Evolutionary conservation across 1,284 basidiomycete genomes (phyloP).

Genomic region (Microbotryomycetes sp.): DNA sequence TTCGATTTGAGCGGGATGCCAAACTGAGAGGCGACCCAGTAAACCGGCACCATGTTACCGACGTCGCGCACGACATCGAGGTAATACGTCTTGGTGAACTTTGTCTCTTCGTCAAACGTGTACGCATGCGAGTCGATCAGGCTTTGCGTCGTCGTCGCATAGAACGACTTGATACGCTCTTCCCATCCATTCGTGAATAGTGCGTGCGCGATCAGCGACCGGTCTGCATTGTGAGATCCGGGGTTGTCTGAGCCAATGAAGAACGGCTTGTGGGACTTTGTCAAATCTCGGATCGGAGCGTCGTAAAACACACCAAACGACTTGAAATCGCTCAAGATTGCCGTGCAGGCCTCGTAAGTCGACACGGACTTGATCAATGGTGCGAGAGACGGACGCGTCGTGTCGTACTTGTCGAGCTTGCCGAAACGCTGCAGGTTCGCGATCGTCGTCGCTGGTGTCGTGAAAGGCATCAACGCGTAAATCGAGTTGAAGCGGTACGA

Average conservation of each 20-base stretch:
- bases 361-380: slow-evolving; percentile 3
- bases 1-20: slow-evolving; percentile 59
- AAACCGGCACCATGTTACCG: neutral
- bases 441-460: slow-evolving; percentile 49
- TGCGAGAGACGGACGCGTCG: slow-evolving; percentile 2
- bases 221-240: slow-evolving; percentile 2
- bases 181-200: slow-evolving; percentile 15
- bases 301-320: slow-evolving; percentile 16
- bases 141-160: slow-evolving; percentile 34
- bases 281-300: slow-evolving; percentile 4
- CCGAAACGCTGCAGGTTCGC: slow-evolving; percentile 48
- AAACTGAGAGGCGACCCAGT: slow-evolving; percentile 44
- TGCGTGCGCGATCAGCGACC: slow-evolving; percentile 10
- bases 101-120: slow-evolving; percentile 48
- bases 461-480: slow-evolving; percentile 79
- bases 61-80: slow-evolving; percentile 67
- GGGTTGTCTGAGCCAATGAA: slow-evolving; percentile 7
- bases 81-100: slow-evolving; percentile 31
- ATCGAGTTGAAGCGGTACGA: slow-evolving; percentile 60
- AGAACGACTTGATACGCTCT: slow-evolving; percentile 14
- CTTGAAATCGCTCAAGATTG: slow-evolving; percentile 7
- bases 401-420: slow-evolving; percentile 25
- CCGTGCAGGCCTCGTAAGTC: neutral
- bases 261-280: slow-evolving; percentile 8
- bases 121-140: slow-evolving; percentile 53